phyloP scores from a whole-genome alignment of 768 basidiomycete species.

The Cubamyces lactineus region DNA sequence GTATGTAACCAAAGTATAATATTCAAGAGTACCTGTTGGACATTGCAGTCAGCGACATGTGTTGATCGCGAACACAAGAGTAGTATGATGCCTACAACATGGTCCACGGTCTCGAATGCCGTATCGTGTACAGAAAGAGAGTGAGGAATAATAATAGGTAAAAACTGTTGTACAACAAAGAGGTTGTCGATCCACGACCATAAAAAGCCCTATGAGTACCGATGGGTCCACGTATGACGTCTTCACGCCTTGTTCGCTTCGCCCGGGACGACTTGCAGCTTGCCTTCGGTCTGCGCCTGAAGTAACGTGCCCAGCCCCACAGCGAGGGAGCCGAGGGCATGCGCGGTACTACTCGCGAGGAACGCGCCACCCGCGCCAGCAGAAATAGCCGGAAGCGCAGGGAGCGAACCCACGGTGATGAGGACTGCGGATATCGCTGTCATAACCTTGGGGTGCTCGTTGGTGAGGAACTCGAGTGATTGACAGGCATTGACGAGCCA shows the following conservation, averaged over 20 bases:
- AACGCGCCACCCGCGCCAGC: conserved; percentile 74
- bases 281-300: conserved; percentile 41
- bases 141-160: conserved; percentile 8
- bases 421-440: conserved; percentile 75
- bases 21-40: no score
- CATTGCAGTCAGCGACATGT: no score
- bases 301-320: conserved; percentile 68
- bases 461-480: conserved; percentile 73
- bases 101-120: no score
- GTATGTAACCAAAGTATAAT: no score
- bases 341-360: conserved; percentile 72
- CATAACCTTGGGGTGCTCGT: conserved; percentile 78
- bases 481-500: conserved; percentile 81
- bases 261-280: conserved; percentile 19
- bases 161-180: not conserved
- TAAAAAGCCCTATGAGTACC: no score
- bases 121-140: no score
- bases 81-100: no score
- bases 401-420: conserved; percentile 77
- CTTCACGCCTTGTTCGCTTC: conserved; percentile 9
- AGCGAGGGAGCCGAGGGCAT: conserved; percentile 79
- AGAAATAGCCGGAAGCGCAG: conserved; percentile 68
- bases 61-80: no score
- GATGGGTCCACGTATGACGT: no score
- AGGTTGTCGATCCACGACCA: conserved; percentile 12